These are phyloP conservation scores for Scheffersomyces stipitis DNA, from an alignment of 805 yeast genomes.

Conservation along the genomic window DNA sequence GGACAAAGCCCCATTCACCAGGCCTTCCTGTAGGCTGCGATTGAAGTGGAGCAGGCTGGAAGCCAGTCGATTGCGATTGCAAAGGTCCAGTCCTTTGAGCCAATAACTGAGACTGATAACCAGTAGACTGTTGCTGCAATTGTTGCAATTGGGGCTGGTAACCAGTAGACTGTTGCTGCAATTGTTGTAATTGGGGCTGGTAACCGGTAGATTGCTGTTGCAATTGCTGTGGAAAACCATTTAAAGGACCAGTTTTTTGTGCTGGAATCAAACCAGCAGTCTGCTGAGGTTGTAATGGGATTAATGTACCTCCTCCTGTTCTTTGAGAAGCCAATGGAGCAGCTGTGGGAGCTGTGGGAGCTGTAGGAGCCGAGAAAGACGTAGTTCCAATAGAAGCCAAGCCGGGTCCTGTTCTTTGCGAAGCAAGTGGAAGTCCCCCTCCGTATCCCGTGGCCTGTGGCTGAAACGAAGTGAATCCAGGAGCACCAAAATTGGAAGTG, in stretches of 20 bases:
- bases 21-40: conserved; percentile 66
- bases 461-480: conserved; percentile 31
- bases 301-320: conserved; percentile 46
- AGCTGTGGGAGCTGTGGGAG: conserved; percentile 6
- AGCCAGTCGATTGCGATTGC: conserved; percentile 33
- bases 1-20: conserved; percentile 79
- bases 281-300: conserved; percentile 60
- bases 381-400: not conserved
- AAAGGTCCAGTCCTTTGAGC: conserved; percentile 13
- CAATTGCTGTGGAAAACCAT: not conserved
- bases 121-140: conserved; percentile 43
- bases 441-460: conserved; percentile 40
- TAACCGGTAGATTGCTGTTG: conserved; percentile 17
- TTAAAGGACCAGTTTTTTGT: conserved; percentile 39
- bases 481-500: conserved; percentile 7
- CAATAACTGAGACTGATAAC: conserved; percentile 26
- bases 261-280: conserved; percentile 65
- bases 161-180: conserved; percentile 26
- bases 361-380: conserved; percentile 13
- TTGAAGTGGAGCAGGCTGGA: conserved; percentile 43
- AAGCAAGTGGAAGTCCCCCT: conserved; percentile 1
- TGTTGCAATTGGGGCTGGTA: conserved; percentile 13
- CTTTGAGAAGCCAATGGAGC: conserved; percentile 35
- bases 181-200: conserved; percentile 14
- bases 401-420: conserved; percentile 12